Base-by-base conservation (phyloP, 108 stramenopile genomes). In the Skeletonema tropicum region DNA sequence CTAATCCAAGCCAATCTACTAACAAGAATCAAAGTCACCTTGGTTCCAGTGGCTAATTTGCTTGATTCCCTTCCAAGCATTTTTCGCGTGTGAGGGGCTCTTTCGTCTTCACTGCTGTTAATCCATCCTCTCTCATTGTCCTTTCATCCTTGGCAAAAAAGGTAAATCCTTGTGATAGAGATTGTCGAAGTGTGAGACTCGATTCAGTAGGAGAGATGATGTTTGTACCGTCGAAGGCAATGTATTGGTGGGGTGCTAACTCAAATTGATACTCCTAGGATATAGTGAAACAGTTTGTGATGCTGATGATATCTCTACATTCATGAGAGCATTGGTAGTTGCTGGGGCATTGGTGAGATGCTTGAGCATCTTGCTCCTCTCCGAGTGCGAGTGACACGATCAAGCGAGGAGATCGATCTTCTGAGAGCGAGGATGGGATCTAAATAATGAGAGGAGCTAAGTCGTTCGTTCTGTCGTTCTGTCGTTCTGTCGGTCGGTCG, bases 261-360 rank as follows among this genome's bases (percentile, higher is more conserved):
- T 52, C 49, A 52, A 52, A 52, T 52, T 52, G 19, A 6, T n/a
- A n/a, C n/a, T n/a, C n/a, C n/a, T 52, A 52, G 49, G 49, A 52
- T 21, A 52, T 52, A 23, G 49, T 52, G 2, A 23, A 6, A 21
- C 7, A 42, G 14, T 52, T n/a, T 14, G 1, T 48, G 48, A 19
- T 48, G 48, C 48, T n/a, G 0, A 17, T 52, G 49, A n/a, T n/a
- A n/a, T n/a, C n/a, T n/a, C n/a, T 52, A 23, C 21, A 21, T 52
- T 52, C 23, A 52, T 52, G 23, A 52, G 49, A 52, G 41, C 41
- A 42, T 42, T 42, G 41, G 41, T 3, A 42, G n/a, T n/a, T n/a
- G n/a, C n/a, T n/a, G n/a, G n/a, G n/a, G n/a, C n/a, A n/a, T n/a
- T n/a, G n/a, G n/a, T n/a, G n/a, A n/a, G n/a, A n/a, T n/a, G n/a